phyloP scores from a whole-genome alignment of 164 flowering plant genomes.

The Pachysandra terminalis region DNA sequence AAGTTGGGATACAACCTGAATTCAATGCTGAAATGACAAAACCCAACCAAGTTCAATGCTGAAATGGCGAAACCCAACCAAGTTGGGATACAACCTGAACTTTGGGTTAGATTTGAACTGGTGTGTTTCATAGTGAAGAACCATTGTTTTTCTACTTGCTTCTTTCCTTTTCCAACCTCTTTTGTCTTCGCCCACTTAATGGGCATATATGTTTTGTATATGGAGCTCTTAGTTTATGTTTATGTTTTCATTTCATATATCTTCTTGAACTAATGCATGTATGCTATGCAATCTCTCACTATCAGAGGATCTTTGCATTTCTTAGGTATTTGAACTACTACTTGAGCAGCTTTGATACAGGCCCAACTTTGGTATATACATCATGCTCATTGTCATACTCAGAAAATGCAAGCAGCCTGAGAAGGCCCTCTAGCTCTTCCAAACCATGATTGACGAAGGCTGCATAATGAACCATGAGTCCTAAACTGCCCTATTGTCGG shows the following conservation, averaged over 20 bases:
- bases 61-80: too few species aligned
- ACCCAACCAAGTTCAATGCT: background rate
- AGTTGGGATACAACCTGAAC: too few species aligned
- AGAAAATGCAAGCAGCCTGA: slow-evolving; percentile 97
- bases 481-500: slow-evolving; percentile 89
- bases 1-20: background rate
- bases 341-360: slow-evolving; percentile 92
- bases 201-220: too few species aligned
- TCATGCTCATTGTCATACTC: slow-evolving; percentile 92
- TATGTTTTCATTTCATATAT: background rate
- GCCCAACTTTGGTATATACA: slow-evolving; percentile 66
- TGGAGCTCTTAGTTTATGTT: too few species aligned
- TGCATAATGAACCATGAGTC: slow-evolving; percentile 60
- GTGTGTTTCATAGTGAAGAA: too few species aligned
- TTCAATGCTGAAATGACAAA: background rate
- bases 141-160: too few species aligned
- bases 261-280: background rate
- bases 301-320: background rate
- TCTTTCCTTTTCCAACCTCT: too few species aligned
- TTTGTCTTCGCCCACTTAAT: too few species aligned
- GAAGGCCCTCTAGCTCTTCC: slow-evolving; percentile 66
- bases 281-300: too few species aligned
- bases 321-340: slow-evolving; percentile 84
- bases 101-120: too few species aligned
- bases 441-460: slow-evolving; percentile 83